Base-by-base conservation (phyloP, 768 basidiomycete genomes). In the Amanita rubescens region DNA sequence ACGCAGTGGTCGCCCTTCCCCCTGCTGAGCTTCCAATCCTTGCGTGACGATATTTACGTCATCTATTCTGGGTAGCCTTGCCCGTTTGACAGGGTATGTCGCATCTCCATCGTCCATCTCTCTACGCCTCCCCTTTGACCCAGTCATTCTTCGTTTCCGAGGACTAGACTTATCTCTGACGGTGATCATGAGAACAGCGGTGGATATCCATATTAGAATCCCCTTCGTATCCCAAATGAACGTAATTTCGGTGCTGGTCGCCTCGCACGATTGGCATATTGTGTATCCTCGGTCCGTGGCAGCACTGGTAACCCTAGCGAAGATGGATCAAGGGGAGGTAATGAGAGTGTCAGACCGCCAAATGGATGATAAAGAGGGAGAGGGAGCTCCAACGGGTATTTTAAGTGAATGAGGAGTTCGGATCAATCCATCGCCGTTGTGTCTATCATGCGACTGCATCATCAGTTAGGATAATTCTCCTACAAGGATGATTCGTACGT, bases 361-460 rank as follows among this genome's bases (percentile, higher is more conserved):
- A 80, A 68, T 24, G 85, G 85, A 62, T 87, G 85, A 61, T 87
- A 87, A 42, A 87, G 66, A 19, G 85, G 83, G 35, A 87, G 71
- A 24, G 75, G 70, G 4, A 75, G 70, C 5, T 58, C 62, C 58
- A 69, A 67, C 50, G 65, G 60, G 54, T 62, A 59, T 55, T 61
- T 57, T 37, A 53, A 54, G 39, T 51, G 51, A 11, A 48, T 41
- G 50, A 19, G 32, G 56, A 3, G 34, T 30, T n/a, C n/a, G n/a
- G 32, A 12, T 51, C 25, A 11, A 43, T 7, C 8, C 27, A 30
- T 30, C 27, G 27, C 8, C 27, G 27, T 30, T 30, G 27, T 30
- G 27, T 8, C 27, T 8, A 30, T 4, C 27, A 5, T 11, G 38
- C 5, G 14, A 19, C 5, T 11, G 19, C 5, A 15, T 39, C 15